Evolutionary conservation across 2,329 filamentous ascomycete species (phyloP), one percentile per base, ranked within the genome.

Genomic region (Pyrenochaeta sp.): DNA sequence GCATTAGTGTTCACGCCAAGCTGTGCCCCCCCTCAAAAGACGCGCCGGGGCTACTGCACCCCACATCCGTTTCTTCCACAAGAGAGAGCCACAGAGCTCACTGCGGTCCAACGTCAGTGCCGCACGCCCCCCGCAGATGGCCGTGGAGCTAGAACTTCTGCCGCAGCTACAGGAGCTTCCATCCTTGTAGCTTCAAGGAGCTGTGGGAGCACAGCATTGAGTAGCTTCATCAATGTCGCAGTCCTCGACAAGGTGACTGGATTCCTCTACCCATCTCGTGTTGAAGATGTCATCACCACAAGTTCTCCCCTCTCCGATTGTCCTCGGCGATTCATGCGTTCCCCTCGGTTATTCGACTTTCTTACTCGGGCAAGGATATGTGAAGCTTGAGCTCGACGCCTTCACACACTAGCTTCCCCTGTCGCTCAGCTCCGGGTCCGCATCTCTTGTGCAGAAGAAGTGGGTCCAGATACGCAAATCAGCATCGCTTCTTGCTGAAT

Each of bases 41-140:
- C 47, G 50, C 58, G 57, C 52, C 49, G 27, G 50, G 42, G 50
- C 66, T 65, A 62, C 63, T 73, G 72, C 67, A 74, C 73, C 73
- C 72, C 73, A 76, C 72, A 76, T 72, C 64, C 66, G 64, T 59
- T 52, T 61, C 49, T 65, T 66, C 66, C 64, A 68, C 63, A 55
- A 64, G 51, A 36, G 46, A 61, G 39, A 39, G 19, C 19, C 19
- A 19, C 19, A 19, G 9, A 50, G 24, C 44, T 39, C 50, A 25
- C 36, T 37, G 50, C 54, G 47, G 45, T 30, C 40, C 43, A 58
- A 66, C 64, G 59, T 65, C 64, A 68, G 53, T 54, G 62, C 61
- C 61, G 54, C 59, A 51, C 47, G 59, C 64, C 61, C 65, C 68
- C 65, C 66, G 64, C 60, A 56, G 40, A 52, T 50, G 30, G 49